Percentiles rank a stretch among this genome's conserved stretches.
Evolutionary conservation across 768 basidiomycete genomes (phyloP).

Genomic region (Serendipita indica): DNA sequence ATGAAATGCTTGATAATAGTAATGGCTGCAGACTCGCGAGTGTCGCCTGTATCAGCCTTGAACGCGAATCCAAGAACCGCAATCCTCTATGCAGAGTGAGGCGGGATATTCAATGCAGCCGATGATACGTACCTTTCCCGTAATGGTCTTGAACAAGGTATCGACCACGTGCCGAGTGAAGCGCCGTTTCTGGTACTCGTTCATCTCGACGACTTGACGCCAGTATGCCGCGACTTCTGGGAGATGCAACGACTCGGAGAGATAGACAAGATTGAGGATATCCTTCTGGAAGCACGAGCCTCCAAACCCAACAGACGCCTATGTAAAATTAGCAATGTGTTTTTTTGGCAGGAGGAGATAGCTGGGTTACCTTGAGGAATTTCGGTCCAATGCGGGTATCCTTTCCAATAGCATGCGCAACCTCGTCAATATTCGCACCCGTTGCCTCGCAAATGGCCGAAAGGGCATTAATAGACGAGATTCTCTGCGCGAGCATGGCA

Average conservation of each 20-base stretch:
- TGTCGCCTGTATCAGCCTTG: conserved; percentile 99
- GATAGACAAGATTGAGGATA: conserved; percentile 96
- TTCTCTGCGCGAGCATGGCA: conserved; percentile 98
- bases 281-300: conserved; percentile 99
- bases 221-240: conserved; percentile 97
- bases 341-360: too few relatives aligned
- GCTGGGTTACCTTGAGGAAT: conserved; percentile 58
- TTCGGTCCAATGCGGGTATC: conserved; percentile 88
- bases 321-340: too few relatives aligned
- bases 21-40: conserved; percentile 92
- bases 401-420: conserved; percentile 83
- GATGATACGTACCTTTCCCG: conserved; percentile 55
- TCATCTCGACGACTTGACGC: conserved; percentile 94
- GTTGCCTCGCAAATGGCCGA: conserved; percentile 98
- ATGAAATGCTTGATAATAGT: conserved; percentile 89
- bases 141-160: conserved; percentile 96
- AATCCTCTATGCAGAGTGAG: conserved; percentile 50
- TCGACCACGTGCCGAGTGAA: conserved; percentile 96
- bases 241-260: conserved; percentile 84
- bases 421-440: conserved; percentile 97
- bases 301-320: conserved; percentile 86
- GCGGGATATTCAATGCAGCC: not conserved
- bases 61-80: conserved; percentile 97
- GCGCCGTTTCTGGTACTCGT: conserved; percentile 93
- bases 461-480: conserved; percentile 94